Evolutionary conservation across 352 stramenopile genomes (phyloP), one percentile per base, ranked within the genome.

Genomic region (Phytophthora tentaculata): DNA sequence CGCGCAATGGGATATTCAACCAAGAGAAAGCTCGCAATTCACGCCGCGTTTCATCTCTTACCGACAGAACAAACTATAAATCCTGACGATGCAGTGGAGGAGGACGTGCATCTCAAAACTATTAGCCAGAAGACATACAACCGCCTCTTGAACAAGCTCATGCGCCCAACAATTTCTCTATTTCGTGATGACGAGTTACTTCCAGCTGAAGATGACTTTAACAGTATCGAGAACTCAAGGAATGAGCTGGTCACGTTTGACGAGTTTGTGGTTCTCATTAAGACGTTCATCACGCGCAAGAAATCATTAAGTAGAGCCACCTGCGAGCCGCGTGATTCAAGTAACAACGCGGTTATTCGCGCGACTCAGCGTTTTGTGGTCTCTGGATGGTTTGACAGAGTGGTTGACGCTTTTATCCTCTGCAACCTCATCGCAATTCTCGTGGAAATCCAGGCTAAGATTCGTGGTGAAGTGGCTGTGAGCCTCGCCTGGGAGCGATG

Each of bases 221-320:
- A n/a, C n/a, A n/a, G n/a, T 16, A n/a, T 24, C 19, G 41, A 48
- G n/a, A 45, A 45, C 37, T 48, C 41, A 23, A 48, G n/a, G 3
- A 48, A 48, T 16, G 41, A 48, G 41, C 19, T 9, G 8, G 24
- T 48, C 41, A 24, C 41, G 5, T 48, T 48, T 9, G 41, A 26
- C 14, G 41, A 48, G 41, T 48, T 48, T 24, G 41, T 48, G 41
- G 41, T 26, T 26, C 41, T 48, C 41, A 24, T 48, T 48, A 48
- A 48, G 9, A n/a, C 41, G 8, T 48, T 48, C 41, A 48, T 48
- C n/a, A n/a, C 41, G n/a, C 17, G 41, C n/a, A 9, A 48, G 41
- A 48, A 48, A 26, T 24, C 41, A 24, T 10, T n/a, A 26, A 23
- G 7, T 48, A 10, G 8, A 24, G n/a, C 9, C n/a, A 7, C 9